These are phyloP conservation scores for Acrocalymma vagum DNA, from an alignment of 2,329 filamentous ascomycete species.

Conservation along the genomic window DNA sequence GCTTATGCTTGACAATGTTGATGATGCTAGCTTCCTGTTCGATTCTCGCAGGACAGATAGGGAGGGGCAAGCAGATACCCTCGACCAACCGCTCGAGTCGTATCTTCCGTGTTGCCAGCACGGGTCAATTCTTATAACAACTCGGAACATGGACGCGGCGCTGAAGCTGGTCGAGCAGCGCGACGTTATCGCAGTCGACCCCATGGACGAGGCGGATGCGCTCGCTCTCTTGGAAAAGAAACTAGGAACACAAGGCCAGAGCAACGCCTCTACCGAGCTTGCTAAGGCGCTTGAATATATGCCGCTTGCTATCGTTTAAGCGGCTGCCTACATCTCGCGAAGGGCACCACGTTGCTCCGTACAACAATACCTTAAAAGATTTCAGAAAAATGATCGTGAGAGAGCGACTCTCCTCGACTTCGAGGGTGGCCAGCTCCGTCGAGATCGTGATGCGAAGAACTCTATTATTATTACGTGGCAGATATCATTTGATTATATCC, in stretches of 20 bases:
- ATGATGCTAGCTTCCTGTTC: constrained; percentile 20
- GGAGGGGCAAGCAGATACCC: too few relatives aligned
- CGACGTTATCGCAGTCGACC: constrained; percentile 12
- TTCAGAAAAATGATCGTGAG: too few relatives aligned
- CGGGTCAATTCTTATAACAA: constrained; percentile 12
- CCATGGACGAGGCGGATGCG: constrained; percentile 11
- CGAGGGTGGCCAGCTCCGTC: too few relatives aligned
- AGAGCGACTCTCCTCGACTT: too few relatives aligned
- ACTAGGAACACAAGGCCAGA: background rate
- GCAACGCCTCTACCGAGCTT: constrained; percentile 5
- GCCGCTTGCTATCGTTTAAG: constrained; percentile 23
- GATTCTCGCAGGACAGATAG: too few relatives aligned
- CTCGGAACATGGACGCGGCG: constrained; percentile 8
- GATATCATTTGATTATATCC: constrained; percentile 43
- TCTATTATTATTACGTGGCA: constrained; percentile 48
- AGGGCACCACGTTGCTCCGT: constrained; percentile 5
- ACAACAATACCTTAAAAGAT: too few relatives aligned
- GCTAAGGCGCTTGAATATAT: constrained; percentile 27
- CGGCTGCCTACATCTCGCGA: constrained; percentile 35
- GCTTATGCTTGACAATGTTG: constrained; percentile 30
- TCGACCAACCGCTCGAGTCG: constrained; percentile 6
- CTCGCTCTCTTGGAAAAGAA: constrained; percentile 12
- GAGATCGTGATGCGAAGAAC: too few relatives aligned
- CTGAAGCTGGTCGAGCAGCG: constrained; percentile 2
- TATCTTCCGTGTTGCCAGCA: constrained; percentile 21